Evolutionary conservation across 345 rosid genomes (phyloP), one percentile per base, ranked within the genome.

Genomic region (Syzygium grande): DNA sequence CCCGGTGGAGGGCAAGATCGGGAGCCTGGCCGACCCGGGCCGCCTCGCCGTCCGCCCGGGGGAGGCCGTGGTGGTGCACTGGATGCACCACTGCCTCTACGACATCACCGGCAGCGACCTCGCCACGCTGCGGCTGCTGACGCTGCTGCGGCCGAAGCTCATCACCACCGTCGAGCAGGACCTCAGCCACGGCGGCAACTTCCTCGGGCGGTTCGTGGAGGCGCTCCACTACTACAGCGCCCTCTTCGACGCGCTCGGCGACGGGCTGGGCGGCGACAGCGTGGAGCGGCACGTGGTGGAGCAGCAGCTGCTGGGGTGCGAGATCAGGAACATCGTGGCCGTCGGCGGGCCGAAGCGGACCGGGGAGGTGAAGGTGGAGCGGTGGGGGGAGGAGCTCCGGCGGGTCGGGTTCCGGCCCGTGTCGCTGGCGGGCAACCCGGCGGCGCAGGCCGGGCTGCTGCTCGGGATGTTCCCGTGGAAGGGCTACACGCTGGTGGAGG

Each of bases 221-320:
- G 99, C 99, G 22, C 89, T 97, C 86, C 99, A 97, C 92, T 96
- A 97, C 77, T 97, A 96, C 87, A 97, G 99, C 93, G 98, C 99
- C 30, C 92, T 97, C 90, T 97, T 97, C 85, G 99, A 97, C 89
- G 98, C 99, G 84, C 92, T 97, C 0, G 99, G 99, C 85, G 98
- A 95, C 11, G 97, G 98, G 38, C 84, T 96, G 41, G 91, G 90
- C 15, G 91, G 80, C 43, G 96, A 96, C 87, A 95, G 94, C 46
- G 86, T 94, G 8, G 99, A 97, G 91, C 94, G 99, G 73, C 96
- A 96, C 88, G 89, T 88, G 91, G 99, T 95, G 98, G 99, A 97
- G 94, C 98, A 95, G 94, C 93, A 95, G 92, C 89, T 97, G 90
- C 93, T 95, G 38, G 98, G 96, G 53, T 90, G 94, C 68, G 99